phyloP scores from a whole-genome alignment of 306 rosid genomes.

The Lupinus albus region DNA sequence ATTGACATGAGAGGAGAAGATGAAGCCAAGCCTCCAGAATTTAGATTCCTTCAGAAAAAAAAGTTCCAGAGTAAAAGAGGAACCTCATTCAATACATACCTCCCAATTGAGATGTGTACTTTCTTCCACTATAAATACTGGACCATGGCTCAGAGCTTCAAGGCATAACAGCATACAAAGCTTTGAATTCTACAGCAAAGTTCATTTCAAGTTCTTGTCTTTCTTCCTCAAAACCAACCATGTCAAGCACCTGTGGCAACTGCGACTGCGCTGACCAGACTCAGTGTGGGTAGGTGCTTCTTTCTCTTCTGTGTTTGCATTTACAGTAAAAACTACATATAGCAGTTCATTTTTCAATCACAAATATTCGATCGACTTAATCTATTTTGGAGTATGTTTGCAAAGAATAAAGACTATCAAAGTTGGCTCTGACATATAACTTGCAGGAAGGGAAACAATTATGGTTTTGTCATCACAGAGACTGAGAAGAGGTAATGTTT shows the following conservation, averaged over 20 bases:
- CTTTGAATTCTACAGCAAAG: slow-evolving; percentile 29
- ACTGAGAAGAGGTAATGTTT: slow-evolving; percentile 61
- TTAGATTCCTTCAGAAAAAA: slow-evolving; percentile 60
- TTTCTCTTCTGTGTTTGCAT: not conserved
- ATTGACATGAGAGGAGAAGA: slow-evolving; percentile 67
- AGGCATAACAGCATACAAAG: slow-evolving; percentile 43
- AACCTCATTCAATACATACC: slow-evolving; percentile 4
- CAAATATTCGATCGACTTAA: not conserved
- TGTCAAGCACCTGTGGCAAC: slow-evolving; percentile 58
- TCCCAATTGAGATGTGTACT: not conserved
- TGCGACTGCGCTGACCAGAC: slow-evolving; percentile 69
- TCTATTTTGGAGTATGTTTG: not conserved
- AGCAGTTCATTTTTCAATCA: not conserved
- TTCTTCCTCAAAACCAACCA: slow-evolving; percentile 43
- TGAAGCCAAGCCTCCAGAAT: slow-evolving; percentile 48
- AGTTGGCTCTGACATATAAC: not conserved
- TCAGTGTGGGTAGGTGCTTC: slow-evolving; percentile 62
- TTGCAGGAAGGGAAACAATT: slow-evolving; percentile 73
- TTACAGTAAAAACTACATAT: not conserved
- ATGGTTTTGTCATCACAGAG: slow-evolving; percentile 57
- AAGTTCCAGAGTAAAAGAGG: slow-evolving; percentile 30
- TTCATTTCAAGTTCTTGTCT: slow-evolving; percentile 31
- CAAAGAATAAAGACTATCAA: not conserved
- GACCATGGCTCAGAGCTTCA: slow-evolving; percentile 37
- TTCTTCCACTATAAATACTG: slow-evolving; percentile 59